phyloP scores from a whole-genome alignment of 1,139 yeast species.

The Sugiyamaella paludigena region DNA sequence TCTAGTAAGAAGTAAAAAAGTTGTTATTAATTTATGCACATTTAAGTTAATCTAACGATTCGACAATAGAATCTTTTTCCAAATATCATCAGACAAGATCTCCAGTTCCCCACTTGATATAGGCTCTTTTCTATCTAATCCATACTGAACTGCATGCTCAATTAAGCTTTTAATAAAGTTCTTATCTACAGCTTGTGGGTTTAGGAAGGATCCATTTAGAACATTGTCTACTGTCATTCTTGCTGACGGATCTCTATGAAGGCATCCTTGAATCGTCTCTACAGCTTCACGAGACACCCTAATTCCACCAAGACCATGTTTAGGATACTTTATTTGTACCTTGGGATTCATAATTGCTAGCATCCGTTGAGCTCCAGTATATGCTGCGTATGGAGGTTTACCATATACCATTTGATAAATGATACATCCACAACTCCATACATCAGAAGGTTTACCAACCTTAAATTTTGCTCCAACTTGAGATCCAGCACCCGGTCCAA shows the following conservation, averaged over 20 bases:
- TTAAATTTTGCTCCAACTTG: constrained; percentile 45
- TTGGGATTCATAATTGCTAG: constrained; percentile 87
- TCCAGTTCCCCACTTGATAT: constrained; percentile 45
- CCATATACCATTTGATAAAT: constrained; percentile 95
- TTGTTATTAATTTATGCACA: neutral
- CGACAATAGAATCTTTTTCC: constrained; percentile 37
- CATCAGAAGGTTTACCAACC: constrained; percentile 93
- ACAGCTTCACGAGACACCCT: constrained; percentile 67
- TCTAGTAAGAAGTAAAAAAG: too few relatives aligned
- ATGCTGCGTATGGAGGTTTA: constrained; percentile 82
- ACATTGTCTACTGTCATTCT: constrained; percentile 67
- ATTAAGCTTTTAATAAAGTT: constrained; percentile 67
- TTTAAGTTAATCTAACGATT: constrained; percentile 4
- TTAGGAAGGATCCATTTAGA: constrained; percentile 59
- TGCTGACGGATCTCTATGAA: constrained; percentile 66
- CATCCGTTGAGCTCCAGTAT: constrained; percentile 73
- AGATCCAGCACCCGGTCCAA: constrained; percentile 27
- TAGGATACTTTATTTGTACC: constrained; percentile 69
- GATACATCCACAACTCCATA: constrained; percentile 98
- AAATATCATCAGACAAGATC: constrained; percentile 51
- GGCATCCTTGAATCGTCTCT: constrained; percentile 70
- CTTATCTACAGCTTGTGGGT: constrained; percentile 71
- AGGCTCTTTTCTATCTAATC: constrained; percentile 46
- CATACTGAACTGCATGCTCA: constrained; percentile 71
- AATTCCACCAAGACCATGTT: constrained; percentile 59